Evolutionary conservation across 805 yeast genomes (phyloP).

Genomic region (Lachancea lanzarotensis): DNA sequence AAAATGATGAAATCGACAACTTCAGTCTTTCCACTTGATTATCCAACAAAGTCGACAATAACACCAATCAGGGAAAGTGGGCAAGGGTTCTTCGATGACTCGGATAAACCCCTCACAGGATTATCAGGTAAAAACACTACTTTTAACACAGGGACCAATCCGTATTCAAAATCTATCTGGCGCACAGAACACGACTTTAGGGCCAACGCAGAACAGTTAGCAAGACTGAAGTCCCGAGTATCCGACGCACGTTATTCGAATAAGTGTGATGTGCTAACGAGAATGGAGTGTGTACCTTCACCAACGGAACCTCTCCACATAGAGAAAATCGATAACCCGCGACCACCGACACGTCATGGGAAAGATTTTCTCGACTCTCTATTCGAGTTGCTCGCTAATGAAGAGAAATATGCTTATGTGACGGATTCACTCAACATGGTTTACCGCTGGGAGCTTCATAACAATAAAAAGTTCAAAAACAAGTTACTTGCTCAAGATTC

Average conservation of each 20-base stretch:
- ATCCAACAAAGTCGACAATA: slow-evolving; percentile 20
- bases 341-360: background rate
- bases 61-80: slow-evolving; percentile 31
- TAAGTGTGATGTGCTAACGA: background rate
- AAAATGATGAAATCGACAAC: slow-evolving; percentile 27
- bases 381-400: slow-evolving; percentile 31
- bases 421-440: slow-evolving; percentile 29
- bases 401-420: slow-evolving; percentile 29
- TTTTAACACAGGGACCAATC: slow-evolving; percentile 24
- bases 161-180: slow-evolving; percentile 42
- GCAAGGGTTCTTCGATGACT: slow-evolving; percentile 24
- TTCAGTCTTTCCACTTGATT: slow-evolving; percentile 17
- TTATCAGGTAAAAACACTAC: background rate
- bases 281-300: background rate
- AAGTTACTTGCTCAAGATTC: slow-evolving; percentile 24
- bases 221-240: background rate
- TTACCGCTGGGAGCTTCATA: slow-evolving; percentile 30
- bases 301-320: slow-evolving; percentile 1
- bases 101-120: background rate
- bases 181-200: slow-evolving; percentile 33
- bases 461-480: slow-evolving; percentile 25
- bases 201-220: background rate
- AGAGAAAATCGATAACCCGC: background rate
- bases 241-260: background rate
- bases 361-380: slow-evolving; percentile 1